Evolutionary conservation across 208 protist species (phyloP), one percentile per base, ranked within the genome.

Genomic region (Acanthamoeba culbertsoni): DNA sequence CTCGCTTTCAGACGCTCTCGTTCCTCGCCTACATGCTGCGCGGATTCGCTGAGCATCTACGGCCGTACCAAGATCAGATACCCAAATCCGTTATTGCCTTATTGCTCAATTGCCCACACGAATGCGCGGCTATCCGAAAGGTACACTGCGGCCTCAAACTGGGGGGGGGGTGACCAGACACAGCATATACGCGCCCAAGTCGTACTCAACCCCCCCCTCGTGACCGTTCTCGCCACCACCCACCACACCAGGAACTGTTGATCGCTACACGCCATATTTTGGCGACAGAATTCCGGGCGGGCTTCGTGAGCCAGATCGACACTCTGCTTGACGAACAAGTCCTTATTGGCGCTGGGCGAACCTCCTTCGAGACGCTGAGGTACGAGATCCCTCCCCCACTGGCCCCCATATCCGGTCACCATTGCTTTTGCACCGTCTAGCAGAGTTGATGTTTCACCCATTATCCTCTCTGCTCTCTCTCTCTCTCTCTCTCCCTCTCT

Each of bases 11-110:
- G 93, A 98, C 97, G 33, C 93, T 98, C 0, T 98, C 97, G 0
- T 98, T 98, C 86, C 90, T 98, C 0, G 97, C 97, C 1, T 98
- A 98, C 59, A 94, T 98, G 16, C 86, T 98, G 10, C 92, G 96
- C 26, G 86, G 91, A 16, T 95, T 93, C 62, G 86, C 94, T 3
- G 93, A 97, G 18, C 77, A 95, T 8, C 86, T 97, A 40, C 48
- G 92, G 31, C 92, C 93, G 26, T 96, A 97, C 75, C 89, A 94
- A 48, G 96, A 97, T 26, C 68, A 57, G 5, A 95, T 98, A 26
- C 97, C 97, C 18, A 94, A 93, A 71, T 95, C 48, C 33, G 97
- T 98, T 23, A 97, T 98, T 53, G 53, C 96, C 28, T 91, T 98
- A 23, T 63, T 98, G 2, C 88, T 75, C 31, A 82, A 75, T 42